Percentiles rank a stretch among this genome's conserved stretches.
Conservation (phyloP, 495 filamentous ascomycete genomes). For the Cudoniella acicularis region DNA sequence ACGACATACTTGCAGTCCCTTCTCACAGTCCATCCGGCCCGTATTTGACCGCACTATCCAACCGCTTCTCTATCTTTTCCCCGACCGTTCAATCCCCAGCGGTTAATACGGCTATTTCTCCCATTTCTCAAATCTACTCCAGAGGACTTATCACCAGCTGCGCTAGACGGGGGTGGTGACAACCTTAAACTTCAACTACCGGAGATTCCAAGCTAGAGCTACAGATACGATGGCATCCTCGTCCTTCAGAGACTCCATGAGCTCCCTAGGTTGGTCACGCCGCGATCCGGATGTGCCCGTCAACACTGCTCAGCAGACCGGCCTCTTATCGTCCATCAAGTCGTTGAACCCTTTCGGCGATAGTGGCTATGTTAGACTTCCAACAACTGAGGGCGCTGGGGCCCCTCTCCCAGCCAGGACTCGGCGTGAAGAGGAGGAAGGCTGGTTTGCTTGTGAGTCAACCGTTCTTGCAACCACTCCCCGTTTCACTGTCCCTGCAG, state of each 20-base stretch:
- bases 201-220: not conserved
- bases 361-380: conserved; percentile 87
- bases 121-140: not conserved
- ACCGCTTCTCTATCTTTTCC: not conserved
- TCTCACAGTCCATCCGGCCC: not conserved
- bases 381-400: conserved; percentile 77
- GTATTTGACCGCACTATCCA: not conserved
- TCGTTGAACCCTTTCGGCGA: conserved; percentile 85
- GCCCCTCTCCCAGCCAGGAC: conserved; percentile 82
- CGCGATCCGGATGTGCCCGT: conserved; percentile 76
- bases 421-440: conserved; percentile 90
- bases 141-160: not conserved
- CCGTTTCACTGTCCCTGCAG: conserved; percentile 20
- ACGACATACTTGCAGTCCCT: conserved; percentile 30
- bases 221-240: conserved; percentile 71
- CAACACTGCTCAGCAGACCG: conserved; percentile 64
- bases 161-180: not conserved
- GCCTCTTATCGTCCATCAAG: conserved; percentile 72
- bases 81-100: not conserved
- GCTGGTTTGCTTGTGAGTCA: conserved; percentile 93
- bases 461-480: conserved; percentile 6
- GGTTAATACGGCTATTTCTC: not conserved
- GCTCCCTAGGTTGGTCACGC: conserved; percentile 90
- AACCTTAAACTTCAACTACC: conserved; percentile 11
- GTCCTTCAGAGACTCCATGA: conserved; percentile 90